These are phyloP conservation scores for Arthroderma sp. DNA, from an alignment of 2,329 filamentous ascomycete genomes.

Conservation along the genomic window DNA sequence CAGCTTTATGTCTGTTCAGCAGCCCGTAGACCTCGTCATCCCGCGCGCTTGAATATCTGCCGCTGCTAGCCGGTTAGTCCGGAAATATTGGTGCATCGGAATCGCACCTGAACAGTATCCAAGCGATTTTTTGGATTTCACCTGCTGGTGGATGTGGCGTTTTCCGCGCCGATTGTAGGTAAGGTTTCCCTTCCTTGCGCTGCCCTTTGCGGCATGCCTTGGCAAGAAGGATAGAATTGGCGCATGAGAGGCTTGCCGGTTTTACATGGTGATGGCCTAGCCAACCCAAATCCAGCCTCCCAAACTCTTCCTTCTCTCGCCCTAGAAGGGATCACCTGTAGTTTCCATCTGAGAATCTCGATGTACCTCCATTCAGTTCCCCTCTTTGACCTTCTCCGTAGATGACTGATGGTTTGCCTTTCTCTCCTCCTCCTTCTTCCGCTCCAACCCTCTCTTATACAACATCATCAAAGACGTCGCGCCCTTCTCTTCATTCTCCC, in stretches of 20 bases:
- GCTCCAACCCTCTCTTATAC: constrained; percentile 5
- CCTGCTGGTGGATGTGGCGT: no score
- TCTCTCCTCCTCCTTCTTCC: background rate
- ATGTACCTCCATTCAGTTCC: background rate
- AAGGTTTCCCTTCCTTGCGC: background rate
- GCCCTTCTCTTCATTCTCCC: constrained; percentile 15
- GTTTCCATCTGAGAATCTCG: background rate
- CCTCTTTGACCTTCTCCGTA: background rate
- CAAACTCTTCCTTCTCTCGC: background rate
- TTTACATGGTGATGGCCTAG: background rate
- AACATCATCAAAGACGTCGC: constrained; percentile 9
- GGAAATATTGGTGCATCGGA: no score
- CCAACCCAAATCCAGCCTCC: background rate
- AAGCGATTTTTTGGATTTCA: no score
- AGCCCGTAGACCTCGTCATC: no score
- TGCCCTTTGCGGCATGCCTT: background rate
- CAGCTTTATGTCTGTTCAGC: no score
- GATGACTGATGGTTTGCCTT: background rate
- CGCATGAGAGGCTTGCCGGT: no score
- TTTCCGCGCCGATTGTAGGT: no score
- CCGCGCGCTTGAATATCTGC: no score
- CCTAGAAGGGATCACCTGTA: background rate
- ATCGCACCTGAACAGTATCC: no score
- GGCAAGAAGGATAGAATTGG: no score
- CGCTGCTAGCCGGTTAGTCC: no score